Conservation (phyloP, 306 rosid species). For the Canavalia ensiformis region DNA sequence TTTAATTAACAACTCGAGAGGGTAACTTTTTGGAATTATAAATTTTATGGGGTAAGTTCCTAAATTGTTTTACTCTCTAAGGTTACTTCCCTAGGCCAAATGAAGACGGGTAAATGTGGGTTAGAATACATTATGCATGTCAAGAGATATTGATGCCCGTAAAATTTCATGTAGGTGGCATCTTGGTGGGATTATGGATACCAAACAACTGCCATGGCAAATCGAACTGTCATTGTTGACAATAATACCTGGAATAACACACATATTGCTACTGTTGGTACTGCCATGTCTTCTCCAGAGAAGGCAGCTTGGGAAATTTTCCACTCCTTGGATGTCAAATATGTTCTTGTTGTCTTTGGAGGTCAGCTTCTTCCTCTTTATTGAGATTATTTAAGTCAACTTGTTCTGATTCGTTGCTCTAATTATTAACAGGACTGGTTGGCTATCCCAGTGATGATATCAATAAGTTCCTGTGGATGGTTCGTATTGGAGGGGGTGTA, state of each 20-base stretch:
- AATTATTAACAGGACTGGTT: slow-evolving; percentile 78
- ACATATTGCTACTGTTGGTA: slow-evolving; percentile 98
- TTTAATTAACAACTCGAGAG: slow-evolving; percentile 9
- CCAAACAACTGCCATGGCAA: slow-evolving; percentile 99
- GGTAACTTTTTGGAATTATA: not conserved
- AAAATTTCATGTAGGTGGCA: slow-evolving; percentile 78
- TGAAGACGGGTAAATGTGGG: slow-evolving; percentile 18
- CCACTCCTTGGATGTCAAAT: slow-evolving; percentile 95
- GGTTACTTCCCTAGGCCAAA: slow-evolving; percentile 15
- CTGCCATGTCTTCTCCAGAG: slow-evolving; percentile 99
- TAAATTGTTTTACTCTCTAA: slow-evolving; percentile 10
- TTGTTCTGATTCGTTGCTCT: slow-evolving; percentile 51
- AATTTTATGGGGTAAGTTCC: slow-evolving; percentile 27
- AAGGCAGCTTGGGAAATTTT: slow-evolving; percentile 99
- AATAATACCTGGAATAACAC: slow-evolving; percentile 99
- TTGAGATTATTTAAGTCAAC: slow-evolving; percentile 35
- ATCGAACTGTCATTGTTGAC: slow-evolving; percentile 98
- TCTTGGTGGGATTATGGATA: slow-evolving; percentile 99
- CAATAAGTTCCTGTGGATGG: slow-evolving; percentile 99
- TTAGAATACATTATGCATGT: not conserved
- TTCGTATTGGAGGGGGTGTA: slow-evolving; percentile 99
- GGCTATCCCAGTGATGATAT: slow-evolving; percentile 99
- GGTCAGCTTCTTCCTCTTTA: slow-evolving; percentile 63
- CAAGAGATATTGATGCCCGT: slow-evolving; percentile 35
- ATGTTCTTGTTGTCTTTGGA: slow-evolving; percentile 99